Percentiles rank a stretch among this genome's conserved stretches.
Conservation (phyloP, 768 basidiomycete genomes). For the Porpolomopsis calyptriformis region DNA sequence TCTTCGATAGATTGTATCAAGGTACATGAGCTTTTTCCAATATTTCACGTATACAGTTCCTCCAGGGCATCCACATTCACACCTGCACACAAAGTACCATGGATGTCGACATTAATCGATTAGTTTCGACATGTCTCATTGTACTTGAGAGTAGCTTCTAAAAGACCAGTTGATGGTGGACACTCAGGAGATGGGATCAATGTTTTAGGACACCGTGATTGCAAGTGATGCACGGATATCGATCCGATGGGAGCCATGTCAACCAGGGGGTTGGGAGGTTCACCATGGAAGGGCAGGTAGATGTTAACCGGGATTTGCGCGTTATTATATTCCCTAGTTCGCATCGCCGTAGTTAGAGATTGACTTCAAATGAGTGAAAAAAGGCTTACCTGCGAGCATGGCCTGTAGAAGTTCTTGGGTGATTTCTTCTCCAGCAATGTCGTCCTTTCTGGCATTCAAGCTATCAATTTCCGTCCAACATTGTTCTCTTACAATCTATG, state of each 20-base stretch:
- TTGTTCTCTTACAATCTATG: slow-evolving; percentile 67
- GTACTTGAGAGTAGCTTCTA: slow-evolving; percentile 54
- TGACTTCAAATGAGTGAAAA: slow-evolving; percentile 9
- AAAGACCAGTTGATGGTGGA: slow-evolving; percentile 50
- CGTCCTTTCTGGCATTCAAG: slow-evolving; percentile 18
- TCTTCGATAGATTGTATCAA: no score
- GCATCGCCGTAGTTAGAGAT: not conserved
- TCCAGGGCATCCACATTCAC: slow-evolving; percentile 48
- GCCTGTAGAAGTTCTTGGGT: slow-evolving; percentile 52
- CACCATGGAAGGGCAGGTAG: slow-evolving; percentile 38
- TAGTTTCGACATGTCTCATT: slow-evolving; percentile 45
- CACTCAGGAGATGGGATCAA: slow-evolving; percentile 59
- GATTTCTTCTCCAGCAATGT: slow-evolving; percentile 22
- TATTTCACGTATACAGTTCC: slow-evolving; percentile 61
- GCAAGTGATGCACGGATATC: slow-evolving; percentile 24
- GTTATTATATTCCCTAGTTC: slow-evolving; percentile 40
- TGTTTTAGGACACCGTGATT: slow-evolving; percentile 39
- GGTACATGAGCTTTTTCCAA: no score
- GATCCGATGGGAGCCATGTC: slow-evolving; percentile 30
- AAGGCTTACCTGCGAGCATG: slow-evolving; percentile 60
- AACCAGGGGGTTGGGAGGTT: slow-evolving; percentile 33
- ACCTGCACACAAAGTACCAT: slow-evolving; percentile 47
- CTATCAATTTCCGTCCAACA: slow-evolving; percentile 72
- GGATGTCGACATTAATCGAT: slow-evolving; percentile 47
- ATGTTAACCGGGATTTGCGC: slow-evolving; percentile 62